phyloP scores from a whole-genome alignment of 208 protist species.

The Leishmania tarentolae region DNA sequence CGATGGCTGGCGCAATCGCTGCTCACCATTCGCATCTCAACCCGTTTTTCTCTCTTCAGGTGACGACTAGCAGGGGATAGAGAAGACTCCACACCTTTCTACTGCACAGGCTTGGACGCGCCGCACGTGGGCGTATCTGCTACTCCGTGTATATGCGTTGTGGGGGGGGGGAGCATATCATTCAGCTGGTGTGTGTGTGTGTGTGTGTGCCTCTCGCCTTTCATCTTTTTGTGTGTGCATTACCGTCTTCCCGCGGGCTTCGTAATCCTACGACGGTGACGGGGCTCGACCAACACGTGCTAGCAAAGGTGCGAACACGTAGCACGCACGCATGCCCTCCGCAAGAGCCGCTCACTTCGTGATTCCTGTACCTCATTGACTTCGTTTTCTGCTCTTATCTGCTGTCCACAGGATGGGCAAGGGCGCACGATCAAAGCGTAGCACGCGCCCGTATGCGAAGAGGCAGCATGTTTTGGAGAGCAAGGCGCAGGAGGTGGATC shows the following conservation, averaged over 20 bases:
- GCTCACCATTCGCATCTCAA: background rate
- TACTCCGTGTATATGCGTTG: background rate
- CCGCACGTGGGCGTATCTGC: background rate
- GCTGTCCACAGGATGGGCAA: constrained; percentile 62
- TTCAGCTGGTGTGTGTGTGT: background rate
- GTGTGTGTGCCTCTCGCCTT: background rate
- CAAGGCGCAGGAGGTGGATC: constrained; percentile 68
- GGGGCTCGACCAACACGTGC: background rate
- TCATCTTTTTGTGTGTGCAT: background rate
- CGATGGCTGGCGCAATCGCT: background rate
- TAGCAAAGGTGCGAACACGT: background rate
- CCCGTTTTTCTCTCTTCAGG: background rate
- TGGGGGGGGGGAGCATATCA: background rate
- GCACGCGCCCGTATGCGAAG: constrained; percentile 34
- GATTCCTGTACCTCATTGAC: background rate
- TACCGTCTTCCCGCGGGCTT: background rate
- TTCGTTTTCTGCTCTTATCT: background rate
- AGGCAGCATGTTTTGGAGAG: constrained; percentile 45
- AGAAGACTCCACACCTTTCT: background rate
- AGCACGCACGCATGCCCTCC: background rate
- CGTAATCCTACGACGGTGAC: background rate
- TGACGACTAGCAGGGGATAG: background rate
- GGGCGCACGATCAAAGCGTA: constrained; percentile 80
- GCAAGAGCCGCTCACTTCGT: background rate
- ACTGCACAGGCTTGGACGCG: background rate